Evolutionary conservation across 495 filamentous ascomycete genomes (phyloP).

Genomic region (Penicillium macrosclerotiorum): DNA sequence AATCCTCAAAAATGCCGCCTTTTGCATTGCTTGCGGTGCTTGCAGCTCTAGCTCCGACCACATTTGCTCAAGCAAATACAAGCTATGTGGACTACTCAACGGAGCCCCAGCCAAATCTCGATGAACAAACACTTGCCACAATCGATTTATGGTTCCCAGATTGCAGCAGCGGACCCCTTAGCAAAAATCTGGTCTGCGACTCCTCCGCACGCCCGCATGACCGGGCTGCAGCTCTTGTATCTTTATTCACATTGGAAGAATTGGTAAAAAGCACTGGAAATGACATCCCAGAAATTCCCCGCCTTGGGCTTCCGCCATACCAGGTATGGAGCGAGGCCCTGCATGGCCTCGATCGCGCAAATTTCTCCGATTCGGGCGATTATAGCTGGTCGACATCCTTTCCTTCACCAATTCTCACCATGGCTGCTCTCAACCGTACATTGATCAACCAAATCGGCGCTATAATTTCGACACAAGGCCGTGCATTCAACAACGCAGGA

Average conservation of each 20-base stretch:
- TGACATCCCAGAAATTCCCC: conserved; percentile 51
- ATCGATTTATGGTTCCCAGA: conserved; percentile 33
- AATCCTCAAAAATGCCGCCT: conserved; percentile 10
- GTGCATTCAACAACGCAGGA: conserved; percentile 65
- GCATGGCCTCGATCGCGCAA: conserved; percentile 57
- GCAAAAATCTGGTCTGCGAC: conserved; percentile 46
- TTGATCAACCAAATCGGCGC: conserved; percentile 56
- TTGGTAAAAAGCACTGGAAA: conserved; percentile 58
- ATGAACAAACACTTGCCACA: conserved; percentile 19
- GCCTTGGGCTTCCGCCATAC: conserved; percentile 56
- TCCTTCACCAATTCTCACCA: conserved; percentile 58
- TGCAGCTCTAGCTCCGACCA: conserved; percentile 27
- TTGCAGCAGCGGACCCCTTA: conserved; percentile 32
- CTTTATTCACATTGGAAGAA: conserved; percentile 50
- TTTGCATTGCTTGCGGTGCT: conserved; percentile 21
- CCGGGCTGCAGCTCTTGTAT: conserved; percentile 43
- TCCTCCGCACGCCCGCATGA: conserved; percentile 41
- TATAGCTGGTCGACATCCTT: conserved; percentile 62
- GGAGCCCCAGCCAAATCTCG: conserved; percentile 31
- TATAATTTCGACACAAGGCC: conserved; percentile 60
- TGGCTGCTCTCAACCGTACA: conserved; percentile 59
- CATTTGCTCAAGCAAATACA: conserved; percentile 28
- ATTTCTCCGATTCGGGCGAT: conserved; percentile 47
- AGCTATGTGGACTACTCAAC: conserved; percentile 31
- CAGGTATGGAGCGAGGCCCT: conserved; percentile 50